A percentile compares a stretch with the other conserved stretches of the same genome.
Evolutionary conservation across 352 stramenopile species (phyloP).

Genomic region (Phytopythium mirpurense): DNA sequence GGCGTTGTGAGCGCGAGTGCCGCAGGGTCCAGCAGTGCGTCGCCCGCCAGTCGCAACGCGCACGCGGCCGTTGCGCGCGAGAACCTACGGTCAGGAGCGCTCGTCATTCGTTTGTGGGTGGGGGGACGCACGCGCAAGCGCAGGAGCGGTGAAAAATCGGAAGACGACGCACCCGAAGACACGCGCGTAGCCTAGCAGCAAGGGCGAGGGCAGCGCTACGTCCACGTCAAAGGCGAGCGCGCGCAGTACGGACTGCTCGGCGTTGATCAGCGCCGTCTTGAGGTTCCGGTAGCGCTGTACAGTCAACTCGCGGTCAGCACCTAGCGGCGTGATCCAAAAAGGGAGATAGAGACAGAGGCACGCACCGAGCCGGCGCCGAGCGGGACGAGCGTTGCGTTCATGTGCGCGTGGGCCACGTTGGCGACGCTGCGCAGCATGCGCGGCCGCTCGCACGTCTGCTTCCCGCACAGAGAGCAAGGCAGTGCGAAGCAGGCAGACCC

Average conservation of each 20-base stretch:
- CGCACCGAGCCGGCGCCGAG: constrained; percentile 30
- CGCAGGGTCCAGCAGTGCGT: constrained; percentile 22
- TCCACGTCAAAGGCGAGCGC: constrained; percentile 46
- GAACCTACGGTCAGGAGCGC: constrained; percentile 12
- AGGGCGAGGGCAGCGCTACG: constrained; percentile 26
- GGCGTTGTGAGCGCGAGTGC: constrained; percentile 20
- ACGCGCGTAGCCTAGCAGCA: constrained; percentile 30
- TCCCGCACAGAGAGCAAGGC: neutral
- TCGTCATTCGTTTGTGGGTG: too few relatives aligned
- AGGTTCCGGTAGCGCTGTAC: constrained; percentile 33
- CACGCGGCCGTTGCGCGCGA: constrained; percentile 23
- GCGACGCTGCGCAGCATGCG: constrained; percentile 41
- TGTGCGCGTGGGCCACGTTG: constrained; percentile 41
- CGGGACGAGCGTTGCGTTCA: constrained; percentile 18
- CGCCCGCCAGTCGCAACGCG: constrained; percentile 31
- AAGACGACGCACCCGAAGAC: constrained; percentile 11
- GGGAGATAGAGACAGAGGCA: neutral
- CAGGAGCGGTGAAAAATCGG: too few relatives aligned
- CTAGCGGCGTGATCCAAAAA: constrained; percentile 8
- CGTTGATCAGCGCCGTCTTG: constrained; percentile 44
- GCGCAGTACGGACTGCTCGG: constrained; percentile 44
- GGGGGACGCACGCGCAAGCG: too few relatives aligned
- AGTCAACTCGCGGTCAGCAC: too few relatives aligned
- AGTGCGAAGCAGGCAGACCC: too few relatives aligned
- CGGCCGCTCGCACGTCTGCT: constrained; percentile 37